phyloP scores from a whole-genome alignment of 768 basidiomycete species.

The Psilocybe subaeruginosa region DNA sequence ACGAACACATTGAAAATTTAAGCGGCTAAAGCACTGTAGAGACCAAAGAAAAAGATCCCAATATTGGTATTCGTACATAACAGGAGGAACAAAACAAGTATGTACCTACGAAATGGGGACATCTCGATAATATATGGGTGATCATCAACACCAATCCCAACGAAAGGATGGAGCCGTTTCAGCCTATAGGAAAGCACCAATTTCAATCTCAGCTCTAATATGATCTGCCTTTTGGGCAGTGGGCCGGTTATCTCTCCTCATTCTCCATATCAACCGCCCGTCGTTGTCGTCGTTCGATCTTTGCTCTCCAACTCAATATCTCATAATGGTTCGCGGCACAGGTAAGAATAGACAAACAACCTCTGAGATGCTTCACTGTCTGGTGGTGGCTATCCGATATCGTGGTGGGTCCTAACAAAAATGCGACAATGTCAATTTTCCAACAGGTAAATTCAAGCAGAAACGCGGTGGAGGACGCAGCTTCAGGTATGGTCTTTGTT shows the following conservation, averaged over 20 bases:
- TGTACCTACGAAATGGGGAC: too few relatives aligned
- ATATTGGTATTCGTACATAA: too few relatives aligned
- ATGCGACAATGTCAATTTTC: background rate
- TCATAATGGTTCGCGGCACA: constrained; percentile 54
- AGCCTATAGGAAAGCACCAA: background rate
- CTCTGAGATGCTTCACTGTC: background rate
- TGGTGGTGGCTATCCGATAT: background rate
- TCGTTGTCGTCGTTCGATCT: background rate
- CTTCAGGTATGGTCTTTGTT: constrained; percentile 59
- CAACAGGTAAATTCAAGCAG: constrained; percentile 77
- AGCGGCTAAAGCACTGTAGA: too few relatives aligned
- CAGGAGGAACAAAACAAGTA: too few relatives aligned
- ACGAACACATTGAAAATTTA: too few relatives aligned
- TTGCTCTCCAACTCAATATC: constrained; percentile 12
- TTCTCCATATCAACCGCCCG: constrained; percentile 3
- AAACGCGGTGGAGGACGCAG: constrained; percentile 87
- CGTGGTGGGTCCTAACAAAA: too few relatives aligned
- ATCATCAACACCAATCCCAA: too few relatives aligned
- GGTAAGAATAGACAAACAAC: constrained; percentile 31
- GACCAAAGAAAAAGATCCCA: too few relatives aligned
- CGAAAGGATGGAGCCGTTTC: too few relatives aligned
- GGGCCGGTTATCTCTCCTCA: constrained; percentile 18
- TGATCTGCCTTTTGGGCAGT: constrained; percentile 9
- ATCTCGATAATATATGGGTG: too few relatives aligned
- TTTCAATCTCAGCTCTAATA: constrained; percentile 29